Conservation (phyloP, 495 filamentous ascomycete genomes). For the Neurospora hispaniola region DNA sequence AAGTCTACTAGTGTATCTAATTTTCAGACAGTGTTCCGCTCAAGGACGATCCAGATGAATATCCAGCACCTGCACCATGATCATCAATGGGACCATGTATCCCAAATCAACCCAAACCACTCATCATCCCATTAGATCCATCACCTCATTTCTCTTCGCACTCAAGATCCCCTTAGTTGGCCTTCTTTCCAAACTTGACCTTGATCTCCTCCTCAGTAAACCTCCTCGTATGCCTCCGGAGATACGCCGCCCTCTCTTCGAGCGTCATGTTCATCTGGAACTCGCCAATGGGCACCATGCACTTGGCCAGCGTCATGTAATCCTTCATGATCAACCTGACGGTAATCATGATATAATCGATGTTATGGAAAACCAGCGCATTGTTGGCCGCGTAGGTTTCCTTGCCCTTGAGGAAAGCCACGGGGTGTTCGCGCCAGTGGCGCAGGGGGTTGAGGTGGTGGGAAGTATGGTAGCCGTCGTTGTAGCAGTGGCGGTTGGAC, state of each 20-base stretch:
- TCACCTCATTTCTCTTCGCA: not conserved
- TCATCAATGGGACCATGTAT: not conserved
- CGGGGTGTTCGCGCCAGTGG: slow-evolving; percentile 67
- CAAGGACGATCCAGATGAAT: too few species aligned
- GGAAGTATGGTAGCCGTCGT: slow-evolving; percentile 71
- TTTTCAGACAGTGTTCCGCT: too few species aligned
- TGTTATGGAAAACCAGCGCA: slow-evolving; percentile 57
- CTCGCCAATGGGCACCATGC: slow-evolving; percentile 54
- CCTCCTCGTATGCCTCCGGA: slow-evolving; percentile 48
- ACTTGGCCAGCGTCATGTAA: slow-evolving; percentile 51
- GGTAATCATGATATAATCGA: slow-evolving; percentile 65
- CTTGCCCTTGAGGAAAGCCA: slow-evolving; percentile 50
- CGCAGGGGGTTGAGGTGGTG: slow-evolving; percentile 65
- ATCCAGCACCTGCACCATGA: too few species aligned
- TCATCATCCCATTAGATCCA: slow-evolving; percentile 2
- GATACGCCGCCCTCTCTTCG: slow-evolving; percentile 47
- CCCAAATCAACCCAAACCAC: not conserved
- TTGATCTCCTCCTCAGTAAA: slow-evolving; percentile 50
- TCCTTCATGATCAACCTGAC: slow-evolving; percentile 50
- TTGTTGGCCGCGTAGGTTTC: slow-evolving; percentile 43
- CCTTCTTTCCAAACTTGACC: slow-evolving; percentile 25
- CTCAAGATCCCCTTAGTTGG: too few species aligned
- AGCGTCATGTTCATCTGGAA: slow-evolving; percentile 51
- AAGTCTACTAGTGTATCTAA: too few species aligned
- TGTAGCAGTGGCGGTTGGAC: slow-evolving; percentile 67